Conservation (phyloP, 2,329 filamentous ascomycete species). For the Sporothrix protearum region DNA sequence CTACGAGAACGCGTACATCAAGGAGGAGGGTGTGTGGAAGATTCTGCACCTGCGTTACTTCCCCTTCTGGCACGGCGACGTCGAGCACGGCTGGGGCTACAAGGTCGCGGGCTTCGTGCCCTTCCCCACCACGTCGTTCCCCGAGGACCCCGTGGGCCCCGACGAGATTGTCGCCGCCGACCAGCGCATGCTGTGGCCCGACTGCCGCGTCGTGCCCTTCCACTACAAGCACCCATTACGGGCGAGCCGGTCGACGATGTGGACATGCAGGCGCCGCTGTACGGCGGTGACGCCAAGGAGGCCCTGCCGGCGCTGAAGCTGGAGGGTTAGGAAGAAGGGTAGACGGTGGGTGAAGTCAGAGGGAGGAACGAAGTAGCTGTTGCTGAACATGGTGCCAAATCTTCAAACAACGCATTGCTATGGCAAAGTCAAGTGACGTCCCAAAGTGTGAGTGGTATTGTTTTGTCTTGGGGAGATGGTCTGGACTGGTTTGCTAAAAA, state of each 20-base stretch:
- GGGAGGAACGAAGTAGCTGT: background rate
- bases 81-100: constrained; percentile 52
- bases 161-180: constrained; percentile 47
- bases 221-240: constrained; percentile 51
- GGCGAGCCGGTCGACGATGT: constrained; percentile 44
- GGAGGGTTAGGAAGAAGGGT: constrained; percentile 21
- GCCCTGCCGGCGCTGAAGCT: constrained; percentile 44
- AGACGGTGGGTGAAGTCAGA: background rate
- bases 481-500: too few relatives aligned
- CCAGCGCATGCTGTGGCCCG: constrained; percentile 55
- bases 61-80: constrained; percentile 55
- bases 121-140: constrained; percentile 47
- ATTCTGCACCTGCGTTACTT: constrained; percentile 54
- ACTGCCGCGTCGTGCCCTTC: constrained; percentile 53
- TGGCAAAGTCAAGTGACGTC: background rate
- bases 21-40: constrained; percentile 53
- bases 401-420: background rate
- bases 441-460: background rate
- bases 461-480: background rate
- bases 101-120: constrained; percentile 53
- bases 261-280: constrained; percentile 48
- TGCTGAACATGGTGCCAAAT: background rate
- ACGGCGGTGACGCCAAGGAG: constrained; percentile 40
- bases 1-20: constrained; percentile 59
- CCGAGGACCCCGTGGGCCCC: constrained; percentile 49